Evolutionary conservation across 1,284 basidiomycete genomes (phyloP), one percentile per base, ranked within the genome.

Genomic region (Ceratobasidium sp.): DNA sequence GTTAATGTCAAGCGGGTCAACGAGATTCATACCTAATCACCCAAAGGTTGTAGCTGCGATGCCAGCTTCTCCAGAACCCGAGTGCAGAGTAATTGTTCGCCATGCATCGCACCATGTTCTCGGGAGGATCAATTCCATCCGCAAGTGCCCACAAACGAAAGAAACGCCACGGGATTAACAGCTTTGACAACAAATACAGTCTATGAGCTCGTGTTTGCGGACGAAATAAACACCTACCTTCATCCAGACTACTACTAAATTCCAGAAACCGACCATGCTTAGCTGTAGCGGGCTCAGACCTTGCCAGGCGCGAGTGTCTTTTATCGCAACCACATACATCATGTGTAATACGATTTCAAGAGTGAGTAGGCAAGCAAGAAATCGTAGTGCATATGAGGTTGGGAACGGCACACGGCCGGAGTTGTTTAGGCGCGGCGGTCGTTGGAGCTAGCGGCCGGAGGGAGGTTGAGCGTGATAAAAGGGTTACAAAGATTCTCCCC

Each of bases 21-120:
- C 23, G 63, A 48, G 51, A 42, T 46, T 70, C 81, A 38, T 79
- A 94, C 90, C 96, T 85, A 51, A 96, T 89, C 61, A 96, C 86
- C 96, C 97, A 99, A 9, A 98, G 86, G 78, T 99, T 99, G 82
- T 96, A 99, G 77, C 91, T 93, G 11, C 96, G 84, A 80, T 99
- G 96, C 97, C 96, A 99, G 74, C 89, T 90, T 74, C 96, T 83
- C 96, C 96, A 99, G 80, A 99, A 99, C 0, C 94, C 95, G 1
- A 92, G 81, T 0, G 90, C 88, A 0, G 95, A 98, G 78, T 98
- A 98, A 80, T 98, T 99, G 82, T 99, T 99, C n/a, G 90, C 92
- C 87, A 98, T 92, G 79, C 97, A 98, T 16, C 97, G 86, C 5
- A 99, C 87, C 97, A 99, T 98, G 80, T 99, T 99, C 80, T 99